phyloP scores from a whole-genome alignment of 75 land plant genomes.

The Isoetes taiwanensis region DNA sequence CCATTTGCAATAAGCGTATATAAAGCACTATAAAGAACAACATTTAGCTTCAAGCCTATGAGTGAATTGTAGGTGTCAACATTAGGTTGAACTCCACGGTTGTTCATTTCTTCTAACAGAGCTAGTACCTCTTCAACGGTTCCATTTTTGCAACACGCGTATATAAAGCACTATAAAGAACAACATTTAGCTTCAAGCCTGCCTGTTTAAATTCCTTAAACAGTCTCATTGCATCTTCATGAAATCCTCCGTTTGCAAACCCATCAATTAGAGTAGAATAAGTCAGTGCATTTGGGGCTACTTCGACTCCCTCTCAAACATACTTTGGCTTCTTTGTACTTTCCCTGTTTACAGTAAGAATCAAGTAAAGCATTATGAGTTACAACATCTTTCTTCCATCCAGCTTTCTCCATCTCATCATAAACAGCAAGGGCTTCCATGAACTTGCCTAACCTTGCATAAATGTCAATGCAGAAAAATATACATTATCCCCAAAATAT shows the following conservation, averaged over 20 bases:
- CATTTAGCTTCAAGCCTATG: conserved; percentile 82
- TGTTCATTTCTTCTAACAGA: too few relatives aligned
- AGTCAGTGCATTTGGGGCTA: conserved; percentile 69
- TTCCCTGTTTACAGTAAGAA: conserved; percentile 92
- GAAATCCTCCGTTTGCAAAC: conserved; percentile 70
- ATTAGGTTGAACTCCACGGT: too few relatives aligned
- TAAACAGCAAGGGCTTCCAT: conserved; percentile 65
- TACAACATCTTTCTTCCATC: conserved; percentile 72
- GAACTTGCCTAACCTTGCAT: conserved; percentile 76
- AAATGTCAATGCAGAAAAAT: conserved; percentile 62
- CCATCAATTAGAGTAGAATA: conserved; percentile 83
- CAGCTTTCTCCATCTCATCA: conserved; percentile 70
- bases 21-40: conserved; percentile 85
- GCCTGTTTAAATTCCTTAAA: conserved; percentile 53
- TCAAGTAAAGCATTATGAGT: conserved; percentile 85
- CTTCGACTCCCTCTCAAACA: conserved; percentile 33
- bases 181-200: conserved; percentile 86
- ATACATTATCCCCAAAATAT: too few relatives aligned
- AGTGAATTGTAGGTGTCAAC: too few relatives aligned
- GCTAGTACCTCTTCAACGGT: too few relatives aligned
- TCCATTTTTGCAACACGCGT: conserved; percentile 79
- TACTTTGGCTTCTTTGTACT: conserved; percentile 41
- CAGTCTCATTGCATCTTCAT: conserved; percentile 57
- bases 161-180: conserved; percentile 82
- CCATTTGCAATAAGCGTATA: conserved; percentile 78